phyloP scores from a whole-genome alignment of 2,329 filamentous ascomycete genomes.

The Calonectria henricotiae region DNA sequence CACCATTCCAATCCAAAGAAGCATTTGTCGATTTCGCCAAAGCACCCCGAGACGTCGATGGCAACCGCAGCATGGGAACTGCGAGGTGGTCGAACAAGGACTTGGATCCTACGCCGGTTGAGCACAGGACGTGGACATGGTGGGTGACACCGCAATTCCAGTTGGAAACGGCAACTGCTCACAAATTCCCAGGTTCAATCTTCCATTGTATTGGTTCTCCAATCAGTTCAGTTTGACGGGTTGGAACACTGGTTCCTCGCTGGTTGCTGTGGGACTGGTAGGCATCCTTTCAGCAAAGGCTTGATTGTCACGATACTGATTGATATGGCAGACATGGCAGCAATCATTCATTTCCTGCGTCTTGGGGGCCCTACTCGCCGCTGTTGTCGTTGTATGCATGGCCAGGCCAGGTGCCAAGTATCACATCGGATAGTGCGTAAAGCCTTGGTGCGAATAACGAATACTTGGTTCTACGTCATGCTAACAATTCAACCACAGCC shows the following conservation, averaged over 20 bases:
- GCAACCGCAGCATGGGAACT: slow-evolving; percentile 45
- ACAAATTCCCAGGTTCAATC: slow-evolving; percentile 37
- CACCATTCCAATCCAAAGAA: slow-evolving; percentile 14
- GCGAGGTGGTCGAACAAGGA: slow-evolving; percentile 55
- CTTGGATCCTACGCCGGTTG: slow-evolving; percentile 52
- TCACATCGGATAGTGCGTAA: slow-evolving; percentile 8
- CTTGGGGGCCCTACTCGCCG: background rate
- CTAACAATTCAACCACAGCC: background rate
- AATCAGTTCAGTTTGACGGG: slow-evolving; percentile 52
- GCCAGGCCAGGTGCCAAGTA: slow-evolving; percentile 5
- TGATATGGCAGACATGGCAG: background rate
- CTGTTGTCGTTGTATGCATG: slow-evolving; percentile 11
- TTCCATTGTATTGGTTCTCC: slow-evolving; percentile 54
- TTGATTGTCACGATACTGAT: background rate
- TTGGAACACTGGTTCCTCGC: slow-evolving; percentile 53
- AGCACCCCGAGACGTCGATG: slow-evolving; percentile 42
- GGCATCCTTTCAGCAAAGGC: background rate
- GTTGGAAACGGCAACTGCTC: background rate
- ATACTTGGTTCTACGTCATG: background rate
- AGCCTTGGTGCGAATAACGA: background rate
- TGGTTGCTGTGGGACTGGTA: slow-evolving; percentile 52
- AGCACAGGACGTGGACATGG: slow-evolving; percentile 52
- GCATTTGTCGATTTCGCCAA: slow-evolving; percentile 44
- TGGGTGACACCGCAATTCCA: background rate
- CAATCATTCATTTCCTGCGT: slow-evolving; percentile 19